Base-by-base conservation (phyloP, 1,284 basidiomycete genomes). In the Malassezia caprae region DNA sequence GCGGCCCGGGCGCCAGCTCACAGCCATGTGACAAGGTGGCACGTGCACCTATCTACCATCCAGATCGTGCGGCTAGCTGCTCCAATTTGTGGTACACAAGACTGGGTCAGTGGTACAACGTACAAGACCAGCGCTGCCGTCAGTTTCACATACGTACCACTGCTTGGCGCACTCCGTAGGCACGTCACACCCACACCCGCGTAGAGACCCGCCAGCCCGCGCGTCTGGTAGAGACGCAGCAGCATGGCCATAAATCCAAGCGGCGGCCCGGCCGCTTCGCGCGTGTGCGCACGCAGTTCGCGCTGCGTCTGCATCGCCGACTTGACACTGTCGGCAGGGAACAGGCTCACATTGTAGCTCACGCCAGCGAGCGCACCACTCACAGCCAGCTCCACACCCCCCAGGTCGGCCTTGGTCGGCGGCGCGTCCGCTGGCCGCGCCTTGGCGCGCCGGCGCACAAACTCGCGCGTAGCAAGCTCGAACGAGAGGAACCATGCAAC, bases 141-240 rank as follows among this genome's bases (percentile, higher is more conserved):
- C 10, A 48, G 46, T 17, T n/a, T 24, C 19, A 24, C 40, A 48
- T 63, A 64, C 49, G 63, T 60, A 41, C 63, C 71, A 37, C 68
- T 70, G 30, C 59, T 62, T 1, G 91, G 91, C 49, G 90, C 84
- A 0, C 87, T 84, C 52, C 90, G 78, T 26, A 86, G 82, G 41
- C 90, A 85, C 0, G 93, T 96, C 64, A 96, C 83, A 6, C 89
- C 91, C 75, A 90, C 90, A 0, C n/a, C 93, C 12, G 90, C 88
- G 76, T 98, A 98, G 59, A 98, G 76, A 0, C 91, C 93, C 47
- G 78, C 79, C 8, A 96, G 62, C 0, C 93, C 93, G 68, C 87
- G 82, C 13, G 81, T 82, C 27, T 65, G 76, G 68, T 86, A 94
- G 78, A 96, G 85, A 62, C 82, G 82, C 62, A 75, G 79, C 19